Conservation (phyloP, 208 protist species). For the Blechomonas ayalai region DNA sequence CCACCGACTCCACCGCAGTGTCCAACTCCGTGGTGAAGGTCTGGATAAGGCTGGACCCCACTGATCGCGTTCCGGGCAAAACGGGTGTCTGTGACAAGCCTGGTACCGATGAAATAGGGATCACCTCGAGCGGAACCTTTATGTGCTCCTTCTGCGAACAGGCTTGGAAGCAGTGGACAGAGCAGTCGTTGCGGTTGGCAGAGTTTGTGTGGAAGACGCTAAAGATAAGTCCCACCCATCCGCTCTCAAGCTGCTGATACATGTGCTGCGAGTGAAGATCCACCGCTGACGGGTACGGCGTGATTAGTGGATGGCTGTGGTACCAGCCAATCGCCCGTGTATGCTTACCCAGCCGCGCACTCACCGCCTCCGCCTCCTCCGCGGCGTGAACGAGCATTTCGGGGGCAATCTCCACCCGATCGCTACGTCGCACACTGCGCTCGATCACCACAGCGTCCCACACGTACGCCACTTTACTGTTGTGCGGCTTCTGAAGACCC, state of each 20-base stretch:
- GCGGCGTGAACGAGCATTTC: slow-evolving; percentile 44
- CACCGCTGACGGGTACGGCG: slow-evolving; percentile 52
- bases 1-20: slow-evolving; percentile 18
- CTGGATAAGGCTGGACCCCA: slow-evolving; percentile 1
- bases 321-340: slow-evolving; percentile 83
- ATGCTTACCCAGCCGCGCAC: slow-evolving; percentile 8
- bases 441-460: slow-evolving; percentile 42
- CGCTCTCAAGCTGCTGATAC: slow-evolving; percentile 68
- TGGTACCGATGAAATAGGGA: slow-evolving; percentile 6
- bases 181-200: slow-evolving; percentile 20
- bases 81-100: too few species aligned
- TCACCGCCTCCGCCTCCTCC: slow-evolving; percentile 47
- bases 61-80: too few species aligned
- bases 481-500: too few species aligned
- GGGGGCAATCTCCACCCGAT: slow-evolving; percentile 66
- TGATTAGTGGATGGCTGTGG: slow-evolving; percentile 83
- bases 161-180: slow-evolving; percentile 66
- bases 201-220: slow-evolving; percentile 66
- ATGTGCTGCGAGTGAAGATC: slow-evolving; percentile 72
- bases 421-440: slow-evolving; percentile 59
- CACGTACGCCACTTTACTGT: slow-evolving; percentile 38
- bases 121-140: slow-evolving; percentile 34
- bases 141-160: slow-evolving; percentile 26
- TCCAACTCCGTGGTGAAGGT: slow-evolving; percentile 21
- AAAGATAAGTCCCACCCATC: slow-evolving; percentile 82